Base-by-base conservation (phyloP, 129 eudicot genomes). In the Artemisia tridentata region DNA sequence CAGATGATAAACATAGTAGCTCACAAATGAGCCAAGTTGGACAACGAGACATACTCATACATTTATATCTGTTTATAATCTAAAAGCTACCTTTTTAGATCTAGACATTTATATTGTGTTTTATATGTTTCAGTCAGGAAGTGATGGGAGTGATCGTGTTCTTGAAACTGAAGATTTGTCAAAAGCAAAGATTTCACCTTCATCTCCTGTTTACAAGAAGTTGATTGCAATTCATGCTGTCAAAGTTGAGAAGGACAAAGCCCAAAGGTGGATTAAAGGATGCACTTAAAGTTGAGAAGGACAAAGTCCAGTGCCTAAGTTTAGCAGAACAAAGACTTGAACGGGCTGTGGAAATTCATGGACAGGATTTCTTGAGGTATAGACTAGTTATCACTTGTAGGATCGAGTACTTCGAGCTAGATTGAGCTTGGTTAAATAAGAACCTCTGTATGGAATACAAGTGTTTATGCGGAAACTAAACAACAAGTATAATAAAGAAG, bases 211-310 rank as follows among this genome's bases (percentile, higher is more conserved):
- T 54, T 82, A 82, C 78, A 78, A 74, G 75, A 51, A 63, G 50
- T 53, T 82, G 77, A 82, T 82, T 63, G 81, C 86, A 20, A 82
- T 82, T 74, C 86, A 75, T 64, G 84, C 86, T 3, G 83, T 78
- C 3, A 82, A 78, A 58, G n/a, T n/a, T n/a, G n/a, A n/a, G n/a
- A n/a, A n/a, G n/a, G n/a, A n/a, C n/a, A n/a, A n/a, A n/a, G n/a
- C 79, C 73, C 2, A 74, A 79, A 74, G 82, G 82, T 51, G 80
- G 82, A 73, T 50, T 82, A 18, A 74, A 78, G 63, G 67, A 82
- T 38, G 78, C 82, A 8, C 50, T 82, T 14, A 78, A 78, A 66
- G 82, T 78, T 65, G 86, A 78, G 18, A 71, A 72, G 34, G 73
- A 72, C 47, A 74, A 65, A 74, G 78, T 74, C 11, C 70, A 78